Base-by-base conservation (phyloP, 345 rosid species). In the Citrus sinensis region DNA sequence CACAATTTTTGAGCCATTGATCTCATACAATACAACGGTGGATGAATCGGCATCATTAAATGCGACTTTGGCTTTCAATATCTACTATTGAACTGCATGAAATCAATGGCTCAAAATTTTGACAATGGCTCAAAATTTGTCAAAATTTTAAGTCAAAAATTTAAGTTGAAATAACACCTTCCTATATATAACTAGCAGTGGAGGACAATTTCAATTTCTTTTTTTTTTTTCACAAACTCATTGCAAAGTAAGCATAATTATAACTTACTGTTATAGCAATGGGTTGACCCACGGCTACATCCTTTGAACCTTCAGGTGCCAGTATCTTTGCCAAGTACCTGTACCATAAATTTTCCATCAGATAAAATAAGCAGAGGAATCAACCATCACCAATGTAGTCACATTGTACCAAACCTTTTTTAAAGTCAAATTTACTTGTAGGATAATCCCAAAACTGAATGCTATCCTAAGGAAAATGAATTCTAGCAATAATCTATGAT, bases 291-390 rank as follows among this genome's bases (percentile, higher is more conserved):
- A 91, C 90, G 65, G 90, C 88, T 64, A 91, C 88, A 78, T 91
- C 95, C 83, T 86, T 89, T 69, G 91, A 85, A 71, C 95, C 95
- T 77, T 91, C 90, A 3, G 90, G 90, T 72, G 90, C 92, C 71
- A 91, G 71, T 81, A 91, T 91, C 87, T 89, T 91, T 17, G 93
- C 93, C 83, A 91, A 82, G 84, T 89, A 89, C 75, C 95, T 91
- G 83, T 76, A 79, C 19, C 67, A 34, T 74, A 61, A 73, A 81
- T 61, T 70, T 77, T 79, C 74, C 72, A 82, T 63, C 54, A 61
- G 51, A 39, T 59, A 71, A 39, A 17, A 11, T 66, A 22, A 77
- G 78, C 27, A 71, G 39, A 40, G n/a, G 55, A 40, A 62, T 67
- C 40, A 73, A 19, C n/a, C 7, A 6, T 37, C 54, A 72, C 56